Evolutionary conservation across 768 basidiomycete species (phyloP).

Genomic region (Suillus clintonianus): DNA sequence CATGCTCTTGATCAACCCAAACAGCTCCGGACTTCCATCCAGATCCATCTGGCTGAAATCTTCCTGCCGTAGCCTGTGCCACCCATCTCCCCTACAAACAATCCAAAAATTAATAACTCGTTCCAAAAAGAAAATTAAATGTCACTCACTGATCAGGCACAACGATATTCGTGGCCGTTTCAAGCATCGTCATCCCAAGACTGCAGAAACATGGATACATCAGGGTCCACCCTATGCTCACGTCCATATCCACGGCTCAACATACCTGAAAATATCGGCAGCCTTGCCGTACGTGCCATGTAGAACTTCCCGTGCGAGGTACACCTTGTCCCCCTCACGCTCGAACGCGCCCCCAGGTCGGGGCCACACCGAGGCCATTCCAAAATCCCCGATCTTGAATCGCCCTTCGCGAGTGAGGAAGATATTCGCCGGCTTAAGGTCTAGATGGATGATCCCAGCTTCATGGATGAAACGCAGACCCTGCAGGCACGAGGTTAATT

Average conservation of each 20-base stretch:
- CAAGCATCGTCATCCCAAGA: constrained; percentile 94
- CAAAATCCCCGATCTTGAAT: constrained; percentile 98
- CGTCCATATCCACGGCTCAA: constrained; percentile 13
- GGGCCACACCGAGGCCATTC: constrained; percentile 96
- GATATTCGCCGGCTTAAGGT: constrained; percentile 96
- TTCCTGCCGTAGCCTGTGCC: constrained; percentile 90
- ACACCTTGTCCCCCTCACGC: constrained; percentile 95
- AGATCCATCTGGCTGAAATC: constrained; percentile 88
- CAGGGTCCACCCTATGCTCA: constrained; percentile 2
- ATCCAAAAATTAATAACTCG: constrained; percentile 8
- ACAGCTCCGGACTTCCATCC: constrained; percentile 63
- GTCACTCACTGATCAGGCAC: constrained; percentile 91
- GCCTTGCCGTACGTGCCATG: constrained; percentile 90
- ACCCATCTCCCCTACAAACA: constrained; percentile 76
- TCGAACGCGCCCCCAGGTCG: constrained; percentile 68
- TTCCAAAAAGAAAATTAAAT: constrained; percentile 11
- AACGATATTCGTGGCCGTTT: constrained; percentile 93
- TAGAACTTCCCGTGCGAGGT: constrained; percentile 94
- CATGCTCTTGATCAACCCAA: constrained; percentile 70
- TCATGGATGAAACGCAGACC: constrained; percentile 90
- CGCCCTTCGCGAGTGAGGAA: constrained; percentile 85
- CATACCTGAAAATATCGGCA: constrained; percentile 96
- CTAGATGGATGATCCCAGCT: constrained; percentile 88
- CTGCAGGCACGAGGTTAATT: constrained; percentile 34
- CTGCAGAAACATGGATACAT: constrained; percentile 42